Evolutionary conservation across 164 flowering plant species (phyloP).

Genomic region (Magnolia officinalis): DNA sequence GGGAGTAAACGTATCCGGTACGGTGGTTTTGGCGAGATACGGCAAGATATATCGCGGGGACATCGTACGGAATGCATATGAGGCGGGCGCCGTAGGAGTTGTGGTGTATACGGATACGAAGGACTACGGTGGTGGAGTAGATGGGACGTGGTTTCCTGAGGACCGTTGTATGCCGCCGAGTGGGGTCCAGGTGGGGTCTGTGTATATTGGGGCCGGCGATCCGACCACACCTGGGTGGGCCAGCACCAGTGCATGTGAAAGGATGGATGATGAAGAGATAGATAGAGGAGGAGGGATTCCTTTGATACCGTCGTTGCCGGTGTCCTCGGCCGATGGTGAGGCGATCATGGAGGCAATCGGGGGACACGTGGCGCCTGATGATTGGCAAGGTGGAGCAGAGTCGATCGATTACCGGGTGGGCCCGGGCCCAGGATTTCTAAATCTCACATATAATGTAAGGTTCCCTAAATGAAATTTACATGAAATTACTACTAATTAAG

Average conservation of each 20-base stretch:
- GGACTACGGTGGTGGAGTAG: constrained; percentile 55
- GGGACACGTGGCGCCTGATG: constrained; percentile 52
- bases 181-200: constrained; percentile 74
- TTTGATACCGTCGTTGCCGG: constrained; percentile 64
- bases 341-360: constrained; percentile 46
- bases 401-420: constrained; percentile 52
- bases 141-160: constrained; percentile 46
- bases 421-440: constrained; percentile 65
- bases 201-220: constrained; percentile 53
- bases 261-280: constrained; percentile 46
- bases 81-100: constrained; percentile 57
- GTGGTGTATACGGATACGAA: constrained; percentile 55
- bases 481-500: background rate
- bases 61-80: constrained; percentile 51
- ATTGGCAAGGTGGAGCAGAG: constrained; percentile 59
- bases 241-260: constrained; percentile 50
- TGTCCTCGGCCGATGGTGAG: constrained; percentile 61
- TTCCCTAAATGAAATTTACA: background rate
- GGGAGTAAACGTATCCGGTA: constrained; percentile 53
- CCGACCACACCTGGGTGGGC: constrained; percentile 84
- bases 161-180: constrained; percentile 74
- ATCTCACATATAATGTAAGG: constrained; percentile 56
- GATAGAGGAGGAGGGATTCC: constrained; percentile 49
- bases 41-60: constrained; percentile 73
- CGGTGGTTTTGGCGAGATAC: constrained; percentile 53